Evolutionary conservation across 2,329 filamentous ascomycete genomes (phyloP).

Genomic region (Arthrobotrys sphaeroides): DNA sequence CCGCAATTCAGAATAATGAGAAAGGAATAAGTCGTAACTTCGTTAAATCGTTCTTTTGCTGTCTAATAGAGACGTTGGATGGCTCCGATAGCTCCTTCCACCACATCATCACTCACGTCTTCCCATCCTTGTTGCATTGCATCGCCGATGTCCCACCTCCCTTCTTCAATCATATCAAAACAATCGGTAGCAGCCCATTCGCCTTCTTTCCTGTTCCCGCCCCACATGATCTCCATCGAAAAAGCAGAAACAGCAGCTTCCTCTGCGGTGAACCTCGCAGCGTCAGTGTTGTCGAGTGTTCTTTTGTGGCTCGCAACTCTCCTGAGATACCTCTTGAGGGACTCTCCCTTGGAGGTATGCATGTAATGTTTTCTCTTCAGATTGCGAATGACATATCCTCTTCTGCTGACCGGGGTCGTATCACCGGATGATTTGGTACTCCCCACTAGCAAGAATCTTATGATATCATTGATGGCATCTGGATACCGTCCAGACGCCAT

Average conservation of each 20-base stretch:
- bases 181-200: constrained; percentile 22
- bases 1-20: not conserved
- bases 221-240: constrained; percentile 33
- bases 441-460: not conserved
- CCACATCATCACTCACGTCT: constrained; percentile 28
- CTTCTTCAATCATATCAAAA: constrained; percentile 41
- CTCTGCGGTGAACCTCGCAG: constrained; percentile 3
- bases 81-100: not conserved
- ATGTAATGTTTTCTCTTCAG: constrained; percentile 13
- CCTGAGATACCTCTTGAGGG: constrained; percentile 12
- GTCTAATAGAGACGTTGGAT: not conserved
- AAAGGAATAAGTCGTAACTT: not conserved
- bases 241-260: constrained; percentile 26
- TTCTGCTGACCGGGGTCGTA: not conserved
- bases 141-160: not conserved
- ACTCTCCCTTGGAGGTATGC: not conserved
- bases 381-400: constrained; percentile 28
- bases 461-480: not conserved
- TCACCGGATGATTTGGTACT: not conserved
- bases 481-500: not conserved
- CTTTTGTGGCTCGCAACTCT: not conserved
- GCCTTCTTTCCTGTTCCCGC: constrained; percentile 14
- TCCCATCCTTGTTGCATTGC: constrained; percentile 11
- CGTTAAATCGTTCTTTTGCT: not conserved
- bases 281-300: not conserved